These are phyloP conservation scores for Colletotrichum sp. DNA, from an alignment of 2,329 filamentous ascomycete species.

Conservation along the genomic window DNA sequence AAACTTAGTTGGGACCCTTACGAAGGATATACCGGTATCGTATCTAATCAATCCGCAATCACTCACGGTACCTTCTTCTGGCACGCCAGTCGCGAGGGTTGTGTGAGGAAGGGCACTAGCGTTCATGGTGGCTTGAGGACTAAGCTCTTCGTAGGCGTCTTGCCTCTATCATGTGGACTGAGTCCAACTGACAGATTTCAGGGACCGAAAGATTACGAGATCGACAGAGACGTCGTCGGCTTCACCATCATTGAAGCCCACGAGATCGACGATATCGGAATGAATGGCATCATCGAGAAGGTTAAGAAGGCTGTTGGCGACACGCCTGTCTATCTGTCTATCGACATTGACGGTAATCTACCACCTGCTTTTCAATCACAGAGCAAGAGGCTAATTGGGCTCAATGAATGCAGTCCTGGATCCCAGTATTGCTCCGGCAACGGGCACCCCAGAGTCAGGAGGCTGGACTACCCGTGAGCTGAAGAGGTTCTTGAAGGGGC, in stretches of 20 bases:
- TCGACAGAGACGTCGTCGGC: not conserved
- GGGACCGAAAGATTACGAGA: slow-evolving; percentile 45
- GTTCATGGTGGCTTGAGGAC: slow-evolving; percentile 77
- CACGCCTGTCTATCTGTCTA: not conserved
- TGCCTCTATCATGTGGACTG: rapidly evolving
- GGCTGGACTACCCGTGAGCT: not conserved
- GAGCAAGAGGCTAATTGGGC: rapidly evolving
- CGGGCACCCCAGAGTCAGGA: not conserved
- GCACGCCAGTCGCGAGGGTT: slow-evolving; percentile 79
- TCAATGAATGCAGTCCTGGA: slow-evolving; percentile 28
- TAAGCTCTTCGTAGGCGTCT: not conserved
- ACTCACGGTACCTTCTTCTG: slow-evolving; percentile 93
- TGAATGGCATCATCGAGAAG: slow-evolving; percentile 69
- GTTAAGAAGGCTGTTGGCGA: slow-evolving; percentile 57
- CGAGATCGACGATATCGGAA: slow-evolving; percentile 84
- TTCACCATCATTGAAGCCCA: slow-evolving; percentile 68
- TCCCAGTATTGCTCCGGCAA: not conserved
- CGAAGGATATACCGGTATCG: not conserved
- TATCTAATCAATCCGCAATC: slow-evolving; percentile 54
- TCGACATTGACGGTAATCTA: not conserved
- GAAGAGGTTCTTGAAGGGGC: not conserved
- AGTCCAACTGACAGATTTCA: slow-evolving; percentile 32
- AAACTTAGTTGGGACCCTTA: not conserved
- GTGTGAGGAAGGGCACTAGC: slow-evolving; percentile 73
- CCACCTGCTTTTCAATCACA: rapidly evolving